Conservation (phyloP, 2,329 filamentous ascomycete genomes). For the Zalaria obscura region DNA sequence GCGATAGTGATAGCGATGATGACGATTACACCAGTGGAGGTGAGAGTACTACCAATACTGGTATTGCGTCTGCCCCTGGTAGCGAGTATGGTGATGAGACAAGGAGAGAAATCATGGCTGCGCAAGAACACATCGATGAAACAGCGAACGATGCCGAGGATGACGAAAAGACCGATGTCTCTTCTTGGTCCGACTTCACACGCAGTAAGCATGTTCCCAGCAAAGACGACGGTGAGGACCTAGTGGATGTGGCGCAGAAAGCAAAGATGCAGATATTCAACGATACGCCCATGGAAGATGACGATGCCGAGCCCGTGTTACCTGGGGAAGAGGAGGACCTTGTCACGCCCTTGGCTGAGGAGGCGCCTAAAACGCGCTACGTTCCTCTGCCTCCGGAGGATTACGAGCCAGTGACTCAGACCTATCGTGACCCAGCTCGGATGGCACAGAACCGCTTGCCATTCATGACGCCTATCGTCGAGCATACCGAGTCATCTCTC, state of each 20-base stretch:
- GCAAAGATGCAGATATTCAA: background rate
- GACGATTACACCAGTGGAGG: constrained; percentile 74
- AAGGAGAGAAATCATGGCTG: constrained; percentile 34
- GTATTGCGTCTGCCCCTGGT: constrained; percentile 47
- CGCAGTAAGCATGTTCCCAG: constrained; percentile 37
- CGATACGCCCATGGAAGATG: constrained; percentile 7
- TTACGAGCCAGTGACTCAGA: constrained; percentile 58
- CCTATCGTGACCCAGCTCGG: constrained; percentile 67
- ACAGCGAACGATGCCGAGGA: constrained; percentile 31
- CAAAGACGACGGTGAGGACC: constrained; percentile 13
- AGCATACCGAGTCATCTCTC: constrained; percentile 82
- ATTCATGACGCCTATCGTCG: constrained; percentile 98
- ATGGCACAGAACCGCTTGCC: constrained; percentile 82
- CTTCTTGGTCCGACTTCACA: constrained; percentile 83
- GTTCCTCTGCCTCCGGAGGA: constrained; percentile 74
- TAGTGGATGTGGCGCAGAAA: constrained; percentile 16
- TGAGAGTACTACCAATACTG: constrained; percentile 65
- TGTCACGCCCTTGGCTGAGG: constrained; percentile 31
- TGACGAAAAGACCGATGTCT: constrained; percentile 38
- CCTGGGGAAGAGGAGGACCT: constrained; percentile 18
- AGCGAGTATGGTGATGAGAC: constrained; percentile 55
- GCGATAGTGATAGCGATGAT: constrained; percentile 50
- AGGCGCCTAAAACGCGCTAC: constrained; percentile 46
- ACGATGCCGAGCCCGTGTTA: constrained; percentile 14
- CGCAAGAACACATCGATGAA: constrained; percentile 14